phyloP scores from a whole-genome alignment of 2,329 filamentous ascomycete species.

The Zymoseptoria tritici region DNA sequence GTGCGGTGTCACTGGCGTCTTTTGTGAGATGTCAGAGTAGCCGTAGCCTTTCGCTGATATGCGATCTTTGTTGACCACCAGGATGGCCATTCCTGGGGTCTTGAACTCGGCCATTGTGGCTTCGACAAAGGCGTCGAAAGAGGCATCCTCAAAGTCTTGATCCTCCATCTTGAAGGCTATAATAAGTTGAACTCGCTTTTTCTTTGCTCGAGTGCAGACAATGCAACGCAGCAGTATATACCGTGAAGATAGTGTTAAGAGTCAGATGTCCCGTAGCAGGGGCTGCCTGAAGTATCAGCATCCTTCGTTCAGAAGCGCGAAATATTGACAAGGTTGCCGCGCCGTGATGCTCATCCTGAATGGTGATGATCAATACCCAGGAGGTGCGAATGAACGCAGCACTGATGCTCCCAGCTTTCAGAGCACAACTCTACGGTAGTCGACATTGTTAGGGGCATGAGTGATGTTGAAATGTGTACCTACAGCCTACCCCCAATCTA shows the following conservation, averaged over 20 bases:
- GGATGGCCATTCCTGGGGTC: slow-evolving; percentile 15
- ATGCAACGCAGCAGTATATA: not conserved
- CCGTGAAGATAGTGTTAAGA: not conserved
- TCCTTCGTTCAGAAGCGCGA: too few species aligned
- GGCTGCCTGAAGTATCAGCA: too few species aligned
- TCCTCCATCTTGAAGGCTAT: slow-evolving; percentile 1
- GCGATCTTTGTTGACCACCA: slow-evolving; percentile 10
- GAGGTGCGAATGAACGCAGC: too few species aligned
- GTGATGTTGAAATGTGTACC: too few species aligned
- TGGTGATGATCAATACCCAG: too few species aligned
- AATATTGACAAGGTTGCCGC: too few species aligned
- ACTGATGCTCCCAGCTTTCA: too few species aligned
- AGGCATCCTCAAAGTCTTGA: slow-evolving; percentile 4
- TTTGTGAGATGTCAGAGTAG: slow-evolving; percentile 2
- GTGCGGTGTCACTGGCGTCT: slow-evolving; percentile 16
- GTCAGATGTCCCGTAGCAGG: too few species aligned
- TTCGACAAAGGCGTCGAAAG: slow-evolving; percentile 12
- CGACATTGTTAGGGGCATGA: too few species aligned
- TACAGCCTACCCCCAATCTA: too few species aligned
- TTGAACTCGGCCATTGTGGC: slow-evolving; percentile 13
- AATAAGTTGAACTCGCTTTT: not conserved
- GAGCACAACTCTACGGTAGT: too few species aligned
- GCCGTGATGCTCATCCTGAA: too few species aligned
- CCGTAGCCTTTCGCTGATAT: slow-evolving; percentile 14
- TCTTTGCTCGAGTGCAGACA: not conserved